Base-by-base conservation (phyloP, 2,329 filamentous ascomycete genomes). In the Apiospora arundinis region DNA sequence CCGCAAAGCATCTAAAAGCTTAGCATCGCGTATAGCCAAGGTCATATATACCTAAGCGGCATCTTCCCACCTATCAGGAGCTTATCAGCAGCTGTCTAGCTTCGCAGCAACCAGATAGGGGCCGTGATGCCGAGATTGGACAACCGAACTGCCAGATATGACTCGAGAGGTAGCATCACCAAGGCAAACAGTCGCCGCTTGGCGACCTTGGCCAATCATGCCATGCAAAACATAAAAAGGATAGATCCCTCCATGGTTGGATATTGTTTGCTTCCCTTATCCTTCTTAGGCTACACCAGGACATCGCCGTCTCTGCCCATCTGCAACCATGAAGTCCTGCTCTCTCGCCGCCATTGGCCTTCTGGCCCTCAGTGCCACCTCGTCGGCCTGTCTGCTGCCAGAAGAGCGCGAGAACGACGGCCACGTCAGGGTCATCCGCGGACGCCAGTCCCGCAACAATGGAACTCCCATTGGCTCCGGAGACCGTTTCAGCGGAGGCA, bases 401-500 rank as follows among this genome's bases (percentile, higher is more conserved):
- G 67, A 69, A 37, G 67, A 69, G 67, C 67, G 67, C 25, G 67
- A 69, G 67, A 69, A 69, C 28, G 46, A 69, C 16, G 67, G 67
- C 3, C 67, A 69, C 46, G 16, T 56, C 7, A n/a, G 67, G 40
- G 44, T n/a, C 25, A 37, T 69, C n/a, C 67, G 46, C 28, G 46
- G 32, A 23, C 67, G 67, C 32, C 67, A 69, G 45, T 46, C 42
- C 42, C 45, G 67, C 28, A 72, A 68, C 68, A 70, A 28, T 32
- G 75, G 75, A 42, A 75, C 75, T 14, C 80, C 69, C 74, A 74
- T 78, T 23, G 76, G 76, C 37, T 76, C 72, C n/a, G 75, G 74
- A 11, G 76, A 85, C 73, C 80, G 83, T 4, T 85, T 83, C 76
- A 78, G 76, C 44, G 75, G 77, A 69, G 84, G 83, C 7, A 81